Conservation (phyloP, 306 rosid species). For the Prunus mira region DNA sequence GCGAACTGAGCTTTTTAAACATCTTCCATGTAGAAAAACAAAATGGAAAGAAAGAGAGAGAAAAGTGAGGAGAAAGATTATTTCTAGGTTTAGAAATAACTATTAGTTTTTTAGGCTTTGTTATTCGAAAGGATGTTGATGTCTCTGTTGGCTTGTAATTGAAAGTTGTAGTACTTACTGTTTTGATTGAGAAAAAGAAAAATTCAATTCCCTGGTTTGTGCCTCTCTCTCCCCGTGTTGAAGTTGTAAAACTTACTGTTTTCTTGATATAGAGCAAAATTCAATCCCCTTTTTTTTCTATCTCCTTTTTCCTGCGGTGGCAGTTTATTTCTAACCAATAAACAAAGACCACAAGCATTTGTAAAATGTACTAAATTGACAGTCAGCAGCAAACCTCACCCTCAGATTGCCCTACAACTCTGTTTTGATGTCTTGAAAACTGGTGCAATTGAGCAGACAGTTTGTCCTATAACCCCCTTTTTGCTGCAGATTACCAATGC, state of each 20-base stretch:
- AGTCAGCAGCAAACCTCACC: too few relatives aligned
- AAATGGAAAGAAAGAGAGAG: constrained; percentile 12
- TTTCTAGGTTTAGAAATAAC: constrained; percentile 31
- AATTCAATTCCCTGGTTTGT: neutral
- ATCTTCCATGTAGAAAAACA: constrained; percentile 18
- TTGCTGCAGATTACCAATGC: too few relatives aligned
- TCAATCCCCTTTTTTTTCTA: neutral
- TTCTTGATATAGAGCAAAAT: neutral
- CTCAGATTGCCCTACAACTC: too few relatives aligned
- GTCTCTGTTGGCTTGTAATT: constrained; percentile 17
- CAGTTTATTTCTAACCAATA: too few relatives aligned
- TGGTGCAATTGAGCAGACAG: too few relatives aligned
- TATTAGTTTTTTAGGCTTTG: constrained; percentile 17
- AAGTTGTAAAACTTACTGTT: neutral
- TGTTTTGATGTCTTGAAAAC: too few relatives aligned
- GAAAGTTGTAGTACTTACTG: constrained; percentile 1
- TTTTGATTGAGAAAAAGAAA: neutral
- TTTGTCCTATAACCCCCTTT: too few relatives aligned
- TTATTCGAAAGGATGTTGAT: constrained; percentile 7
- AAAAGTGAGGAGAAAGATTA: constrained; percentile 13
- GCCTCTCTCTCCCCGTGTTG: neutral
- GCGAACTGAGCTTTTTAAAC: constrained; percentile 17
- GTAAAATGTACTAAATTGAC: too few relatives aligned
- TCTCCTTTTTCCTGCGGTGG: neutral
- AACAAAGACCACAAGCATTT: too few relatives aligned